A percentile compares a stretch with the other conserved stretches of the same genome.
Conservation (phyloP, 176 grass and related monocot species). For the Pontederia paniculata region DNA sequence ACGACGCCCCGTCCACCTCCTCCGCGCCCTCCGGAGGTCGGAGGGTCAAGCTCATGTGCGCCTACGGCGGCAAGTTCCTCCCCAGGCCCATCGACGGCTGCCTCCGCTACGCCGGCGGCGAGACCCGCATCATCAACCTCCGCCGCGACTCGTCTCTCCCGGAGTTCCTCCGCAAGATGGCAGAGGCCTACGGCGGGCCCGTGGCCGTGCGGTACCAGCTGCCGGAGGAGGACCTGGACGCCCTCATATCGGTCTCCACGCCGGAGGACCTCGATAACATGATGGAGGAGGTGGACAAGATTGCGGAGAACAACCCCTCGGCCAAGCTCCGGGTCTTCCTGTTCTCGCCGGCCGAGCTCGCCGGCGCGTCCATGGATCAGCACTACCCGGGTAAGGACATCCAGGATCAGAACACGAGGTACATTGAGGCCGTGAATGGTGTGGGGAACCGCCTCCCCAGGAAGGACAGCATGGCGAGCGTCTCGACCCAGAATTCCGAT, state of each 20-base stretch:
- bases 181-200: constrained; percentile 48
- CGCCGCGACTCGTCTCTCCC: constrained; percentile 39
- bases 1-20: not conserved
- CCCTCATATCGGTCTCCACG: constrained; percentile 89
- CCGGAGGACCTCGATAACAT: constrained; percentile 94
- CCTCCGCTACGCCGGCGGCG: constrained; percentile 84
- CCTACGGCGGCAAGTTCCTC: constrained; percentile 76
- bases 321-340: constrained; percentile 83
- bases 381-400: not conserved
- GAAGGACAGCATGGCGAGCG: constrained; percentile 26
- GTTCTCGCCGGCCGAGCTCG: not conserved
- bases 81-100: constrained; percentile 73
- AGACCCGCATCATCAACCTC: constrained; percentile 84
- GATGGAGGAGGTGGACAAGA: constrained; percentile 92
- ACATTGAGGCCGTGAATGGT: constrained; percentile 18
- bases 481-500: constrained; percentile 46
- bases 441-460: constrained; percentile 1
- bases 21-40: constrained; percentile 5
- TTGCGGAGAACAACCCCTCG: constrained; percentile 24
- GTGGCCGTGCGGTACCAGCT: constrained; percentile 81
- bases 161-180: constrained; percentile 37
- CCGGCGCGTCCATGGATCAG: not conserved
- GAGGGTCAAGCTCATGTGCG: constrained; percentile 71
- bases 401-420: not conserved
- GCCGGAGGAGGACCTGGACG: constrained; percentile 84